Evolutionary conservation across 2,329 filamentous ascomycete genomes (phyloP).

Genomic region (Fusarium decemcellulare): DNA sequence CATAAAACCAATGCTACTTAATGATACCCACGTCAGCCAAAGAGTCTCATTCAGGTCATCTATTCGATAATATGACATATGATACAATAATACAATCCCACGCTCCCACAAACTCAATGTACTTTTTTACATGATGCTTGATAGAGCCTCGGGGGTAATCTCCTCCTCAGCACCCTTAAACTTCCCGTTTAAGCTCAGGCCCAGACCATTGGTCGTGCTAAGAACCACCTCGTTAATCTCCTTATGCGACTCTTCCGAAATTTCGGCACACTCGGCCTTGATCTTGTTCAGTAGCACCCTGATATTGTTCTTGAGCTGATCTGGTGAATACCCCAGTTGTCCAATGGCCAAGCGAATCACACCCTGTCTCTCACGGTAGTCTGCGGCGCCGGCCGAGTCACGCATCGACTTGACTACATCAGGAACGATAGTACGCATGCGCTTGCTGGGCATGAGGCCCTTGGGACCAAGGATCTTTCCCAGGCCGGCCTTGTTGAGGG

Average conservation of each 20-base stretch:
- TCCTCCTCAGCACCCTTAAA: slow-evolving; percentile 75
- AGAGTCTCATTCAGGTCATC: slow-evolving; percentile 31
- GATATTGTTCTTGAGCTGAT: slow-evolving; percentile 88
- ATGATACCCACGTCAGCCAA: slow-evolving; percentile 49
- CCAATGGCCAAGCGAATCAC: slow-evolving; percentile 92
- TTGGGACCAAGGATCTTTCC: slow-evolving; percentile 88
- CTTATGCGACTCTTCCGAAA: slow-evolving; percentile 69
- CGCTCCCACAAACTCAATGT: slow-evolving; percentile 2
- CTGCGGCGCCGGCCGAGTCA: slow-evolving; percentile 85
- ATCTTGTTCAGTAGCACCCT: slow-evolving; percentile 81
- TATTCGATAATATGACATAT: slow-evolving; percentile 53
- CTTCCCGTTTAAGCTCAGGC: slow-evolving; percentile 87
- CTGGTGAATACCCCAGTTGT: slow-evolving; percentile 89
- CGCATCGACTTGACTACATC: slow-evolving; percentile 82
- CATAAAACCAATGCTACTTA: slow-evolving; percentile 27
- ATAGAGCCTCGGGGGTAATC: slow-evolving; percentile 66
- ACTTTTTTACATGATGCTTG: slow-evolving; percentile 65
- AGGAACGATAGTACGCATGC: slow-evolving; percentile 89
- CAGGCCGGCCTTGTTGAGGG: slow-evolving; percentile 84
- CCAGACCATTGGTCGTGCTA: slow-evolving; percentile 89
- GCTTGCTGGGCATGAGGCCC: slow-evolving; percentile 92
- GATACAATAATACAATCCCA: slow-evolving; percentile 54
- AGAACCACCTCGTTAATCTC: slow-evolving; percentile 76
- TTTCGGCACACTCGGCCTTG: slow-evolving; percentile 82
- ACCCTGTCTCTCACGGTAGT: slow-evolving; percentile 89